phyloP scores from a whole-genome alignment of 345 rosid species.

The Euphorbia lathyris region DNA sequence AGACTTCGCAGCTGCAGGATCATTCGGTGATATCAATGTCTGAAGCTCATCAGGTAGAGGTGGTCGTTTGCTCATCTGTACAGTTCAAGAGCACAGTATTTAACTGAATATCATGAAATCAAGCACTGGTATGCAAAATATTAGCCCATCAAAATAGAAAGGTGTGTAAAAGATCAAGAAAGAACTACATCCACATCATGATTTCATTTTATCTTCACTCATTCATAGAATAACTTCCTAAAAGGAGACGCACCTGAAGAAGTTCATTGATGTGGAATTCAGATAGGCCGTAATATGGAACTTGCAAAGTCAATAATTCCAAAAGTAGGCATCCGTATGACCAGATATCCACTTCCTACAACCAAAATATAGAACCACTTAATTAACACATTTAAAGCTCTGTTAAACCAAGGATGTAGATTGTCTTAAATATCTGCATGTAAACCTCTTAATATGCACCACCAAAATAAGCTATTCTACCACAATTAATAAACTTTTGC shows the following conservation, averaged over 20 bases:
- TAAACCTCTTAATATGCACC: no score
- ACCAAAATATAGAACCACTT: conserved; percentile 8
- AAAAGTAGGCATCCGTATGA: conserved; percentile 87
- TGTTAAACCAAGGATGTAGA: neutral
- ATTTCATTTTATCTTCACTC: neutral
- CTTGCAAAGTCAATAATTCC: conserved; percentile 77
- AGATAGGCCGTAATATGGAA: conserved; percentile 60
- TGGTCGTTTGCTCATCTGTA: conserved; percentile 78
- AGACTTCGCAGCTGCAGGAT: conserved; percentile 25
- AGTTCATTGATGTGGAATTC: conserved; percentile 65
- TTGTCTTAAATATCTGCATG: no score
- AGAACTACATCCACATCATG: neutral
- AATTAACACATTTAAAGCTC: neutral
- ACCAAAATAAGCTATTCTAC: no score
- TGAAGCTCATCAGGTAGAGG: conserved; percentile 55
- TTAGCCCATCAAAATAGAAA: neutral
- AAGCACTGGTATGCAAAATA: neutral
- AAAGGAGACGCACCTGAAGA: conserved; percentile 51
- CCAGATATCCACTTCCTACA: conserved; percentile 97
- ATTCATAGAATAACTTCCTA: neutral
- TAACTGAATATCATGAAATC: conserved; percentile 6
- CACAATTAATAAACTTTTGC: neutral
- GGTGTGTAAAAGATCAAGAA: neutral
- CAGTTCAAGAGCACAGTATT: conserved; percentile 6
- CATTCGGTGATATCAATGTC: conserved; percentile 37